Conservation (phyloP, 139 green algal genomes). For the Chlorella ohadii region DNA sequence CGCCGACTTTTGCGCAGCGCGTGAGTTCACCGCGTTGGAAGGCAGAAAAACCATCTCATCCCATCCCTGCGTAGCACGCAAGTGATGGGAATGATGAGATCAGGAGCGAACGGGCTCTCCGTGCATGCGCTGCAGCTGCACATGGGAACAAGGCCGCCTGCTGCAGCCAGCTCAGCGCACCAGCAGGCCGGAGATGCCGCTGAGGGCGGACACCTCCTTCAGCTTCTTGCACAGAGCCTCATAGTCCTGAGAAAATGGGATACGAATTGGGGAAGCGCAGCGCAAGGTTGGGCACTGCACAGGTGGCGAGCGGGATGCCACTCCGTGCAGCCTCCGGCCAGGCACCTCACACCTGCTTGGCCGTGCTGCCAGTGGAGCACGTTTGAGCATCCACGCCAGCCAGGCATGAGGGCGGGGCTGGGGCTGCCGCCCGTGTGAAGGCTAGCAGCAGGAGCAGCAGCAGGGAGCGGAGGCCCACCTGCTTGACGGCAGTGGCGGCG, state of each 20-base stretch:
- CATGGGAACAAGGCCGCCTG: no score
- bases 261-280: no score
- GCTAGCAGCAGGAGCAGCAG: slow-evolving; percentile 2
- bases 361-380: no score
- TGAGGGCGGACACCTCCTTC: slow-evolving; percentile 68
- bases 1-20: slow-evolving; percentile 77
- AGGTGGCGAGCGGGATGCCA: no score
- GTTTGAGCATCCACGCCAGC: not conserved
- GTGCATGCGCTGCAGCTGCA: no score
- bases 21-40: slow-evolving; percentile 50
- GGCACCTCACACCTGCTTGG: no score
- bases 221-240: slow-evolving; percentile 69
- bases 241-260: slow-evolving; percentile 41
- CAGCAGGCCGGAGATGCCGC: slow-evolving; percentile 60
- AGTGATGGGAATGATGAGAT: no score
- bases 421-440: not conserved
- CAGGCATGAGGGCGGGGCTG: not conserved
- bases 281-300: no score
- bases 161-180: not conserved
- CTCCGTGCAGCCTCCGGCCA: no score
- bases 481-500: not conserved
- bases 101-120: no score
- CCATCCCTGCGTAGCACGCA: not conserved
- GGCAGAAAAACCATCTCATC: slow-evolving; percentile 82
- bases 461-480: not conserved